These are phyloP conservation scores for Tilletia walkeri DNA, from an alignment of 1,284 basidiomycete species.

Conservation along the genomic window DNA sequence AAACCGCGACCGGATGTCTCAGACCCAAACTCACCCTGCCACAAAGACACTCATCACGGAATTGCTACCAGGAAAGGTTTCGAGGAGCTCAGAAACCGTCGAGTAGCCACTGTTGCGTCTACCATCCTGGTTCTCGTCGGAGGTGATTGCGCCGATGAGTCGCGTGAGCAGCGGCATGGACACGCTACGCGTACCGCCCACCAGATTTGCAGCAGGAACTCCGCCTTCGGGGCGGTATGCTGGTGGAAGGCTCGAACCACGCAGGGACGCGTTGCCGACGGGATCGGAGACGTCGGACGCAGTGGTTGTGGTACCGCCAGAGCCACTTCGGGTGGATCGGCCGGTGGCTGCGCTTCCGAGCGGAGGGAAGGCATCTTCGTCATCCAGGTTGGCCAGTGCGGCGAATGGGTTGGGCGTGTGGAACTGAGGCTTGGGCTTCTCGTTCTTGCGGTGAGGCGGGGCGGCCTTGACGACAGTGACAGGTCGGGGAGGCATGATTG, in stretches of 20 bases:
- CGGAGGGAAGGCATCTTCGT: neutral
- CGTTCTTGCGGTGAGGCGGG: neutral
- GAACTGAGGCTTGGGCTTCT: neutral
- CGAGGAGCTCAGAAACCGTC: neutral
- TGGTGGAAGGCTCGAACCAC: neutral
- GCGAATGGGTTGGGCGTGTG: conserved; percentile 13
- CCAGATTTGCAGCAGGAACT: neutral
- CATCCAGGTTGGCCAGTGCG: conserved; percentile 6
- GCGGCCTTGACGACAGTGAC: conserved; percentile 14
- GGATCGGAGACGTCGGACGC: neutral
- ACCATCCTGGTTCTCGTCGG: neutral
- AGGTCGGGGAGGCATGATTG: conserved; percentile 4
- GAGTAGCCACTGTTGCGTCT: neutral
- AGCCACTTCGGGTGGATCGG: no score
- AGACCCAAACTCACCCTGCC: neutral
- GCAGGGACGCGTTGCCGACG: neutral
- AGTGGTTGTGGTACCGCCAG: no score
- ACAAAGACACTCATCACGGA: conserved; percentile 14
- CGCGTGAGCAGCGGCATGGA: conserved; percentile 4
- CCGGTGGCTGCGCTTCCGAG: neutral
- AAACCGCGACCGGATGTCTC: neutral
- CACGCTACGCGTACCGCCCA: neutral
- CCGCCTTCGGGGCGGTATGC: neutral
- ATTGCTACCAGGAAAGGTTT: neutral
- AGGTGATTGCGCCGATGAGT: neutral